phyloP scores from a whole-genome alignment of 2,329 filamentous ascomycete species.

The Alternaria ethzedia region DNA sequence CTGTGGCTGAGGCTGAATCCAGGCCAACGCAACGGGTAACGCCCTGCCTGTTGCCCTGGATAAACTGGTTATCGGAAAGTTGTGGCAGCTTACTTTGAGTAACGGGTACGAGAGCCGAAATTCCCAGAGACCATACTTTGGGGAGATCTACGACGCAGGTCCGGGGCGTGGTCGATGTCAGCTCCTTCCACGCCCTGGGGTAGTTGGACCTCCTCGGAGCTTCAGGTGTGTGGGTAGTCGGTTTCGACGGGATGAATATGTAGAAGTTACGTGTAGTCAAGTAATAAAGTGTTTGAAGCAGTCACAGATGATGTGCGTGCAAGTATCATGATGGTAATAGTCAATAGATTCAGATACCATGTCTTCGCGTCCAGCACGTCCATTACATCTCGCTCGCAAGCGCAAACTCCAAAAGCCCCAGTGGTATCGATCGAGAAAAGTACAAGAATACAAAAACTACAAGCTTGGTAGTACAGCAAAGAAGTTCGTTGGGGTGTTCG shows the following conservation, averaged over 20 bases:
- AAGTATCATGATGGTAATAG: neutral
- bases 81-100: neutral
- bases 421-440: conserved; percentile 19
- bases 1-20: neutral
- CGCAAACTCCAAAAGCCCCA: conserved; percentile 1
- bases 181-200: neutral
- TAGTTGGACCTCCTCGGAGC: neutral
- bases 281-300: neutral
- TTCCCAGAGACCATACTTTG: neutral
- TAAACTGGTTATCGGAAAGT: conserved; percentile 1
- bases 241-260: neutral
- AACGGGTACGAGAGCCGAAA: neutral
- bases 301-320: neutral
- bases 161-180: conserved; percentile 3
- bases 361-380: conserved; percentile 12
- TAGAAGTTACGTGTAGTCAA: neutral
- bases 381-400: conserved; percentile 2
- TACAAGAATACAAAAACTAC: conserved; percentile 3
- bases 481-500: conserved; percentile 2
- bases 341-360: conserved; percentile 7
- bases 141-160: conserved; percentile 7
- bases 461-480: conserved; percentile 15
- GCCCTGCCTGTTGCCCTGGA: neutral
- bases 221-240: neutral
- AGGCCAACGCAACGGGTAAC: neutral